A percentile compares a stretch with the other conserved stretches of the same genome.
Conservation (phyloP, 148 eudicot genomes). For the Rhododendron mucronatum region DNA sequence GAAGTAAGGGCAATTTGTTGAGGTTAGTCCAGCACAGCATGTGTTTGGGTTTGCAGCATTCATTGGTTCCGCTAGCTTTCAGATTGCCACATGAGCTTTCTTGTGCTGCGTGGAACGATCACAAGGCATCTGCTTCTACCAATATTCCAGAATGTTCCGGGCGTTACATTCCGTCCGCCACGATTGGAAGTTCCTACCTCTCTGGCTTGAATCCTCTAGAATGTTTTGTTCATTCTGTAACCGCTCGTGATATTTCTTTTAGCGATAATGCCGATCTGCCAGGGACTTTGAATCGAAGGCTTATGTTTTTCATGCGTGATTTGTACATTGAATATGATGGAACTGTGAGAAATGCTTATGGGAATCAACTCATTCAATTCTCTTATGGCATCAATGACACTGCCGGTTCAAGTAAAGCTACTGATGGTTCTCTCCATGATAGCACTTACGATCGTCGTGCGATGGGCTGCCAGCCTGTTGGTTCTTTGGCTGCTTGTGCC, state of each 20-base stretch:
- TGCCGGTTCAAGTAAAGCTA: slow-evolving; percentile 3
- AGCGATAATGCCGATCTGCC: slow-evolving; percentile 94
- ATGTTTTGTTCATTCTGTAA: slow-evolving; percentile 74
- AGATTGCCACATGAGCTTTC: slow-evolving; percentile 64
- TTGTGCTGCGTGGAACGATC: slow-evolving; percentile 68
- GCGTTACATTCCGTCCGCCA: slow-evolving; percentile 61
- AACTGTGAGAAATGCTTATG: slow-evolving; percentile 77
- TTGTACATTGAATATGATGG: slow-evolving; percentile 70
- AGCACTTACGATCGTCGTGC: slow-evolving; percentile 21
- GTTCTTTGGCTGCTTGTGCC: slow-evolving; percentile 89
- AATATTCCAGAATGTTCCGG: slow-evolving; percentile 26
- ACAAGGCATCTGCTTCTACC: slow-evolving; percentile 31
- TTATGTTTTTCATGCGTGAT: slow-evolving; percentile 88
- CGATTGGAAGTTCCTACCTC: slow-evolving; percentile 57
- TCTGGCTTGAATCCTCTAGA: slow-evolving; percentile 82
- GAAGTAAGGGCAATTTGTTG: slow-evolving; percentile 74
- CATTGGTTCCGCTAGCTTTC: slow-evolving; percentile 63
- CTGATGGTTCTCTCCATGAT: slow-evolving; percentile 13
- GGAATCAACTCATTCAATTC: slow-evolving; percentile 80
- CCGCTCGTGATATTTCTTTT: slow-evolving; percentile 70
- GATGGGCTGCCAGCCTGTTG: slow-evolving; percentile 75
- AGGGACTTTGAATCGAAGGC: slow-evolving; percentile 63
- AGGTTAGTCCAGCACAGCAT: slow-evolving; percentile 80
- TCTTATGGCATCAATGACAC: slow-evolving; percentile 31
- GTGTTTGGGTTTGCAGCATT: slow-evolving; percentile 85